These are phyloP conservation scores for Lipomyces starkeyi DNA, from an alignment of 805 yeast species.

Conservation along the genomic window DNA sequence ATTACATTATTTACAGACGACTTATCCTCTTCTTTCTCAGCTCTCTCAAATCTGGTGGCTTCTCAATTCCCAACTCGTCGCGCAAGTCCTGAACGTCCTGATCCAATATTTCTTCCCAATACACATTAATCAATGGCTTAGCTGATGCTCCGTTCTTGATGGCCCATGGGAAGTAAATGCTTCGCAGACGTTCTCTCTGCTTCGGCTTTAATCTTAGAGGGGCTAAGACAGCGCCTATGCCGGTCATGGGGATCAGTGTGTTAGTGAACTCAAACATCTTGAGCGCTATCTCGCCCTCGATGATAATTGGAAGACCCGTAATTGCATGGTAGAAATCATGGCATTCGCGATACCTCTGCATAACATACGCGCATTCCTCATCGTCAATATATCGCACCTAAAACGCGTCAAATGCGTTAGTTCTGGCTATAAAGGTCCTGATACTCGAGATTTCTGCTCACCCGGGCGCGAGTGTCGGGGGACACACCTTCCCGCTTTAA, in stretches of 20 bases:
- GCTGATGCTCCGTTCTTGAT: constrained; percentile 70
- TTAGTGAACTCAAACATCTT: constrained; percentile 87
- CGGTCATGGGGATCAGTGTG: constrained; percentile 94
- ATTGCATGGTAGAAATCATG: constrained; percentile 96
- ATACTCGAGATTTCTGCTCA: constrained; percentile 6
- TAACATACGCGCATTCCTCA: constrained; percentile 89
- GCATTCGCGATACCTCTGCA: constrained; percentile 92
- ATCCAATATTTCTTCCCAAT: constrained; percentile 86
- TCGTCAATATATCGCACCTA: constrained; percentile 77
- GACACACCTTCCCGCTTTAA: constrained; percentile 84
- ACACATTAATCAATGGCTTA: constrained; percentile 81
- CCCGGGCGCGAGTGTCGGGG: constrained; percentile 92
- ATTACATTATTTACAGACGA: constrained; percentile 5
- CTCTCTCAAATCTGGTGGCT: constrained; percentile 78
- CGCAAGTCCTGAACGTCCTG: constrained; percentile 76
- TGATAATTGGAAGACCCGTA: constrained; percentile 84
- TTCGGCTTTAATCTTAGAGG: constrained; percentile 72
- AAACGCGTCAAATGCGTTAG: background rate
- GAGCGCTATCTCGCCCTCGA: constrained; percentile 95
- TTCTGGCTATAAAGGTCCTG: background rate
- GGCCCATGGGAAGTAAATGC: constrained; percentile 89
- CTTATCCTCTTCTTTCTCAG: constrained; percentile 49
- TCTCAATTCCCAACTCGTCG: constrained; percentile 69
- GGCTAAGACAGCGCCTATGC: constrained; percentile 87
- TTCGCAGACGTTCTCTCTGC: constrained; percentile 67